Percentiles rank a stretch among this genome's conserved stretches.
Evolutionary conservation across 768 basidiomycete species (phyloP).

Genomic region (Trametes maxima): DNA sequence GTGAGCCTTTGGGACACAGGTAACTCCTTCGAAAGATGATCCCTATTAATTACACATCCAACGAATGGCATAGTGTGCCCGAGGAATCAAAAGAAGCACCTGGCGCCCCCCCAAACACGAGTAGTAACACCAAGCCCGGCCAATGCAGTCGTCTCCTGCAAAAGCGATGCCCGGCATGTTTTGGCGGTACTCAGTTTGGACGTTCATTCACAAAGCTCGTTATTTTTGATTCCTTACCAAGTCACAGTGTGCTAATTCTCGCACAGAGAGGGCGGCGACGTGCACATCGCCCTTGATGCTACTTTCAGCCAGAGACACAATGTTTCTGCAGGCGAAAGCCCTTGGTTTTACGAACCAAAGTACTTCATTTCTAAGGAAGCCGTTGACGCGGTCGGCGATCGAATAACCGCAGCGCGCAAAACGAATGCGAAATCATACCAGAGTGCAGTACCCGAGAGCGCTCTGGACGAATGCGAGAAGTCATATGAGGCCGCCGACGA

Average conservation of each 20-base stretch:
- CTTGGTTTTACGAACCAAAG: conserved; percentile 34
- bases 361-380: conserved; percentile 39
- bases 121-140: conserved; percentile 4
- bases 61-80: not conserved
- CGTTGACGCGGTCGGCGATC: conserved; percentile 37
- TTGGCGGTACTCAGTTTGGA: conserved; percentile 33
- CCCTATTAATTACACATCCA: too few relatives aligned
- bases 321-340: conserved; percentile 34
- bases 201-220: conserved; percentile 11
- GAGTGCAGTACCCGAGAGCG: conserved; percentile 28
- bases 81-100: not conserved
- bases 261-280: conserved; percentile 38
- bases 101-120: not conserved
- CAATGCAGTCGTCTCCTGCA: conserved; percentile 29
- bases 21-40: too few relatives aligned
- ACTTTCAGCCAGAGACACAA: conserved; percentile 44
- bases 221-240: conserved; percentile 4
- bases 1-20: too few relatives aligned
- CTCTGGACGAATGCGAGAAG: conserved; percentile 40
- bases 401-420: conserved; percentile 31
- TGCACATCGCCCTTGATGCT: conserved; percentile 41
- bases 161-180: conserved; percentile 39
- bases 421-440: not conserved
- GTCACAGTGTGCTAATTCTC: not conserved
- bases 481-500: conserved; percentile 37